These are phyloP conservation scores for Fusarium nodosum DNA, from an alignment of 2,329 filamentous ascomycete species.

Conservation along the genomic window DNA sequence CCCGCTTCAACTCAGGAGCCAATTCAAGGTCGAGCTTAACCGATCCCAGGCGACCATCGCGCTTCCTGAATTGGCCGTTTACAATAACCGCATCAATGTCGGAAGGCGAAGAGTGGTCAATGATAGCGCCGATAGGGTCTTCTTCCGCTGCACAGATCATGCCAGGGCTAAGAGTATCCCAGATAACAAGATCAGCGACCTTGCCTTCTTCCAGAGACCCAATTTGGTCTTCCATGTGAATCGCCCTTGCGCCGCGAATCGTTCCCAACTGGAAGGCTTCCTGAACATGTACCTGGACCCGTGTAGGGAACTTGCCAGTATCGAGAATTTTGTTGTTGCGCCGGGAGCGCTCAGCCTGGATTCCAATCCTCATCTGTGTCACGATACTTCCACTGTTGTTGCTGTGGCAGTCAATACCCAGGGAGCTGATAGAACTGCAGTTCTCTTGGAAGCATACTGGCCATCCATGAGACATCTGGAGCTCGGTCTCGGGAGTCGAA, in stretches of 20 bases:
- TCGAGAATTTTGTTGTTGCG: neutral
- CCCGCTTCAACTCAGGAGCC: neutral
- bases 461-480: constrained; percentile 25
- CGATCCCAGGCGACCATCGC: neutral
- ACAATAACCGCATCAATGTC: constrained; percentile 20
- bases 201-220: constrained; percentile 16
- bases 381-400: constrained; percentile 13
- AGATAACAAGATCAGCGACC: constrained; percentile 12
- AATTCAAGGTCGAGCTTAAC: neutral
- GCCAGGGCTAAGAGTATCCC: constrained; percentile 11
- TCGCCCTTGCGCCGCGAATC: constrained; percentile 6
- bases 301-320: constrained; percentile 2
- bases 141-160: constrained; percentile 22
- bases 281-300: neutral
- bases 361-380: constrained; percentile 9
- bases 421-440: constrained; percentile 6
- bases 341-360: constrained; percentile 15
- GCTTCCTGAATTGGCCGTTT: constrained; percentile 21
- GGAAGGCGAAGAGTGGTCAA: constrained; percentile 1
- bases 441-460: constrained; percentile 23
- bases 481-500: constrained; percentile 11
- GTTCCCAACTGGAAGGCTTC: constrained; percentile 16
- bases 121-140: constrained; percentile 14
- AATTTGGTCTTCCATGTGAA: constrained; percentile 5
- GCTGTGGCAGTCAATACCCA: constrained; percentile 18